Conservation (phyloP, 1,139 yeast species). For the Magnusiomyces magnusii region DNA sequence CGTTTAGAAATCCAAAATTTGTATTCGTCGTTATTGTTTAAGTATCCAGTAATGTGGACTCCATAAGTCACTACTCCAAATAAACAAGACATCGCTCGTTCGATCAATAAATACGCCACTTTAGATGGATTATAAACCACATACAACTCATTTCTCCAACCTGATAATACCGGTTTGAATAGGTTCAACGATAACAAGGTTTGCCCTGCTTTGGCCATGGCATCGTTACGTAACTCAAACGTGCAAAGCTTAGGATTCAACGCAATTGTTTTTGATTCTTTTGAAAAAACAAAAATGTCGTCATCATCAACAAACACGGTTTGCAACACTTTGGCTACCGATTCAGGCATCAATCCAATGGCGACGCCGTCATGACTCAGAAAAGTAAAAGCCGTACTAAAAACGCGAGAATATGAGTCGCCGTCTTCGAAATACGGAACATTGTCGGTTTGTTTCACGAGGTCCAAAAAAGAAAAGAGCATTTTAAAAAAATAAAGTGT, state of each 20-base stretch:
- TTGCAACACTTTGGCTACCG: conserved; percentile 39
- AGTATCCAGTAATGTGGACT: conserved; percentile 74
- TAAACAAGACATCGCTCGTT: conserved; percentile 72
- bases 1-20: conserved; percentile 84
- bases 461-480: conserved; percentile 22
- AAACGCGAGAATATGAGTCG: conserved; percentile 25
- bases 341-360: conserved; percentile 48
- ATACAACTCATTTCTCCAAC: conserved; percentile 88
- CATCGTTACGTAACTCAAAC: conserved; percentile 41
- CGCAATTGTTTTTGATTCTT: conserved; percentile 26
- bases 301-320: conserved; percentile 36
- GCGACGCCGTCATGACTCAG: conserved; percentile 45
- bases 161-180: conserved; percentile 43
- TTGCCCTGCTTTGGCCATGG: conserved; percentile 41
- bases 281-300: conserved; percentile 21
- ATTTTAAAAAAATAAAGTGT: not conserved
- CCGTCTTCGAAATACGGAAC: conserved; percentile 38
- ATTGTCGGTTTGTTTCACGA: conserved; percentile 44
- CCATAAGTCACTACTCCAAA: conserved; percentile 89
- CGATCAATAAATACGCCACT: conserved; percentile 58
- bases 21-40: conserved; percentile 31
- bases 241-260: conserved; percentile 34
- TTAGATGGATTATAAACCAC: conserved; percentile 53
- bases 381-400: conserved; percentile 35
- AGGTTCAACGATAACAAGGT: conserved; percentile 37